phyloP scores from a whole-genome alignment of 2,329 filamentous ascomycete species.

The Huntiella bhutanensis region DNA sequence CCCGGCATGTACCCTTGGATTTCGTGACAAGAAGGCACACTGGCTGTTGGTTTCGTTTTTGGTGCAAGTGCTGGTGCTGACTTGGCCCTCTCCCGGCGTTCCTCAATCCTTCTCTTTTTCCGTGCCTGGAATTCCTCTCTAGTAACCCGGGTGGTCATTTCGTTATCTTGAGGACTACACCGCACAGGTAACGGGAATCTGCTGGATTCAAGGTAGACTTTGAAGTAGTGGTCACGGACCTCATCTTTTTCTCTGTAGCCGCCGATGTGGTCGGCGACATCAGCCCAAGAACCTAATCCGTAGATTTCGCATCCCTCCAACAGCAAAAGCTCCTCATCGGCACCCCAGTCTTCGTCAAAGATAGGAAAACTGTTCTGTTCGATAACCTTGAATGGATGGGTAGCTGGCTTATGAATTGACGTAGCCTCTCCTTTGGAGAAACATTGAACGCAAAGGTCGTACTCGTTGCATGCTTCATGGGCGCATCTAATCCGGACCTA shows the following conservation, averaged over 20 bases:
- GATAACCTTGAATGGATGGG: slow-evolving; percentile 81
- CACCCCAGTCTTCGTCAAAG: slow-evolving; percentile 86
- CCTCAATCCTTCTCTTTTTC: slow-evolving; percentile 86
- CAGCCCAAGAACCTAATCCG: slow-evolving; percentile 88
- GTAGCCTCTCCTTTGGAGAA: slow-evolving; percentile 68
- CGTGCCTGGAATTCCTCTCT: slow-evolving; percentile 82
- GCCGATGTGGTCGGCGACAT: slow-evolving; percentile 94
- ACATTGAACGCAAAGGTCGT: slow-evolving; percentile 91
- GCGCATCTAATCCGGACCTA: slow-evolving; percentile 92
- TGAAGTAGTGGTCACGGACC: slow-evolving; percentile 82
- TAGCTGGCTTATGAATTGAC: slow-evolving; percentile 68
- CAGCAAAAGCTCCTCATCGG: slow-evolving; percentile 85
- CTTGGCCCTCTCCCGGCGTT: slow-evolving; percentile 72
- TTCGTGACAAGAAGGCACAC: slow-evolving; percentile 89
- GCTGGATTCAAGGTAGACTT: slow-evolving; percentile 67
- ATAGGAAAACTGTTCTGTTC: slow-evolving; percentile 98
- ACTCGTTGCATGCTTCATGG: slow-evolving; percentile 66
- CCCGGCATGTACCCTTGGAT: slow-evolving; percentile 98
- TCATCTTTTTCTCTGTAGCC: slow-evolving; percentile 90
- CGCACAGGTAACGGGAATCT: slow-evolving; percentile 73
- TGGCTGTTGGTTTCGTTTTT: slow-evolving; percentile 90
- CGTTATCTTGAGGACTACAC: slow-evolving; percentile 65
- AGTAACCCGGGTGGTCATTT: slow-evolving; percentile 60
- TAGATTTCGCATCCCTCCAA: slow-evolving; percentile 93
- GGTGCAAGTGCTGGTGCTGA: slow-evolving; percentile 66